These are phyloP conservation scores for Wakefieldia striispora DNA, from an alignment of 768 basidiomycete species.

Conservation along the genomic window DNA sequence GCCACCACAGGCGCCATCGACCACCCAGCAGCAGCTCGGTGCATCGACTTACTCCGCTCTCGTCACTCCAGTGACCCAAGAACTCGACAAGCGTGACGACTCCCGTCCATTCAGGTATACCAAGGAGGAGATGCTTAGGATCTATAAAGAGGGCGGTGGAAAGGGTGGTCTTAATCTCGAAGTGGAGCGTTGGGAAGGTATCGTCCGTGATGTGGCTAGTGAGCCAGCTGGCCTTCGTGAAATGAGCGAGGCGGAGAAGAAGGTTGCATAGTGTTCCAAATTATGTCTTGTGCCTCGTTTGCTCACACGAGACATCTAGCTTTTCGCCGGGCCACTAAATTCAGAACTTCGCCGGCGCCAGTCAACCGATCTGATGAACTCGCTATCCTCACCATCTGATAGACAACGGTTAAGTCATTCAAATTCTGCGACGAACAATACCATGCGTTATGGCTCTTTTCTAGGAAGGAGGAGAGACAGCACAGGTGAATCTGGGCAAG, in stretches of 20 bases:
- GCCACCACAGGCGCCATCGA: constrained; percentile 43
- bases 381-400: constrained; percentile 57
- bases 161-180: constrained; percentile 75
- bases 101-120: constrained; percentile 82
- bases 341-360: constrained; percentile 86
- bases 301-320: constrained; percentile 45
- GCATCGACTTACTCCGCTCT: constrained; percentile 71
- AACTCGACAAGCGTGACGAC: constrained; percentile 58
- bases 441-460: constrained; percentile 61
- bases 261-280: constrained; percentile 49
- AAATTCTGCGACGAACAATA: constrained; percentile 46
- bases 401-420: constrained; percentile 56
- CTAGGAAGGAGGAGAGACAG: constrained; percentile 65
- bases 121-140: constrained; percentile 79
- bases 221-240: constrained; percentile 80
- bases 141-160: constrained; percentile 78
- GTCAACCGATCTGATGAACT: constrained; percentile 68
- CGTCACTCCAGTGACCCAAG: constrained; percentile 43
- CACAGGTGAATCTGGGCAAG: constrained; percentile 44
- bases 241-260: constrained; percentile 81
- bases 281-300: constrained; percentile 13
- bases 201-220: constrained; percentile 70
- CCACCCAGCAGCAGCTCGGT: constrained; percentile 52
- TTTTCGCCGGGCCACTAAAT: constrained; percentile 78
- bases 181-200: constrained; percentile 87